Evolutionary conservation across 345 rosid species (phyloP).

Genomic region (Erysimum cheiranthoides): DNA sequence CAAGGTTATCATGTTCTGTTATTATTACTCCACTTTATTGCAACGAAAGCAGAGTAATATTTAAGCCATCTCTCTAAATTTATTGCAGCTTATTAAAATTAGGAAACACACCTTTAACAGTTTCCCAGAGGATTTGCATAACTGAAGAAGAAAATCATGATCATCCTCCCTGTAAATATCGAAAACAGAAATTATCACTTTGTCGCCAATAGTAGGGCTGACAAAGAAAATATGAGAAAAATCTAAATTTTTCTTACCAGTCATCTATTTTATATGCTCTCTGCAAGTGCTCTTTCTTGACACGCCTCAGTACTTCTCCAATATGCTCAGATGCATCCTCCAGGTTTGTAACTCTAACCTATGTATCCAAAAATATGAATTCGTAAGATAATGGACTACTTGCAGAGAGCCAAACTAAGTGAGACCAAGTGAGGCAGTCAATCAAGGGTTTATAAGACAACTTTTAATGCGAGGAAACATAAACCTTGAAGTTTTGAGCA

Average conservation of each 20-base stretch:
- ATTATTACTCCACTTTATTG: not conserved
- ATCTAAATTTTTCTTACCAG: conserved; percentile 54
- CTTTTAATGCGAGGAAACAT: not conserved
- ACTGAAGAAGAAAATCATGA: conserved; percentile 79
- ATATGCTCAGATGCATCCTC: conserved; percentile 91
- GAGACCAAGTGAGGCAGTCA: not conserved
- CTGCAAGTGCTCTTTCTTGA: conserved; percentile 81
- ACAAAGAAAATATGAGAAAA: not conserved
- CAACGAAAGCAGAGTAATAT: not conserved
- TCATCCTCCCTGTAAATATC: conserved; percentile 74
- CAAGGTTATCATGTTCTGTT: not conserved
- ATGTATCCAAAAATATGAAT: not conserved
- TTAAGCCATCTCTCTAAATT: not conserved
- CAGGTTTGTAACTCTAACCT: conserved; percentile 83
- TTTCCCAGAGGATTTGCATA: conserved; percentile 81
- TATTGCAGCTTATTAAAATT: not conserved
- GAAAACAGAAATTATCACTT: not conserved
- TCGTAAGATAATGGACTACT: not conserved
- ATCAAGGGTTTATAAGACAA: not conserved
- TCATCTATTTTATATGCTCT: conserved; percentile 88
- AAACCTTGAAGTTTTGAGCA: not conserved
- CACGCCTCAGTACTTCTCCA: conserved; percentile 87
- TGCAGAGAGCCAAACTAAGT: not conserved
- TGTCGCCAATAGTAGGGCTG: not conserved
- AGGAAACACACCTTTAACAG: conserved; percentile 67